Percentiles rank a stretch among this genome's conserved stretches.
Evolutionary conservation across 495 filamentous ascomycete genomes (phyloP).

Genomic region (Lasiosphaeriaceae sp.): DNA sequence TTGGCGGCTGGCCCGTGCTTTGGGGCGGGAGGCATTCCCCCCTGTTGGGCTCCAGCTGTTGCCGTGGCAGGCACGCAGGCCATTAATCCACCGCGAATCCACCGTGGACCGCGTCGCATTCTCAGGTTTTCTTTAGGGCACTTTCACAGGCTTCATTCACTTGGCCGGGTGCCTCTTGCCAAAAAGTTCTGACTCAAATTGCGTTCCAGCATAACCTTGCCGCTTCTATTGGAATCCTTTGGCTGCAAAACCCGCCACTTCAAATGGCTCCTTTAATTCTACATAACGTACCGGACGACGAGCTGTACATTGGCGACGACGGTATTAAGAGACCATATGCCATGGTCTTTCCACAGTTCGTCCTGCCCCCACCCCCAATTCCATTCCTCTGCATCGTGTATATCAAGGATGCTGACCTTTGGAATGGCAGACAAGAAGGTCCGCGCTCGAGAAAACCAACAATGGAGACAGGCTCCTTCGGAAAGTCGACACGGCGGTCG

Average conservation of each 20-base stretch:
- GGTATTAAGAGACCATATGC: slow-evolving; percentile 53
- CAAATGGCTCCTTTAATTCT: slow-evolving; percentile 54
- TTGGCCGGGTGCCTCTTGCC: too few relatives aligned
- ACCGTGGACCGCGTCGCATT: too few relatives aligned
- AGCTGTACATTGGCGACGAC: slow-evolving; percentile 54
- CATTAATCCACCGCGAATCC: too few relatives aligned
- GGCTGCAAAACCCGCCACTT: slow-evolving; percentile 1
- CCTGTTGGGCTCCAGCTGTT: neutral
- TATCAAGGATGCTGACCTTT: neutral
- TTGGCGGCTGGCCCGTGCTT: too few relatives aligned
- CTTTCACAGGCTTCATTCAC: too few relatives aligned
- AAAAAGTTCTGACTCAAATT: too few relatives aligned
- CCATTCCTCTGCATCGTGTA: neutral
- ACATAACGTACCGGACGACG: slow-evolving; percentile 57
- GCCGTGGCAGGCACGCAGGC: neutral
- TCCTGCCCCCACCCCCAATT: slow-evolving; percentile 7
- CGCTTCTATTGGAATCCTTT: neutral
- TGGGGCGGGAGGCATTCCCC: too few relatives aligned
- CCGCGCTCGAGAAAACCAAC: slow-evolving; percentile 37
- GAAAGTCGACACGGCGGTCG: slow-evolving; percentile 52
- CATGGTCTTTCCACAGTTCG: slow-evolving; percentile 53
- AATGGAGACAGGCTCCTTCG: slow-evolving; percentile 52
- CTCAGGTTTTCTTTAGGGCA: too few relatives aligned
- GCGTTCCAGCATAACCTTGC: slow-evolving; percentile 1
- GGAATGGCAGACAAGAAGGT: slow-evolving; percentile 33